Percentiles rank a stretch among this genome's conserved stretches.
These are phyloP conservation scores for Pleurotus platypus DNA, from an alignment of 768 basidiomycete species.

Conservation along the genomic window DNA sequence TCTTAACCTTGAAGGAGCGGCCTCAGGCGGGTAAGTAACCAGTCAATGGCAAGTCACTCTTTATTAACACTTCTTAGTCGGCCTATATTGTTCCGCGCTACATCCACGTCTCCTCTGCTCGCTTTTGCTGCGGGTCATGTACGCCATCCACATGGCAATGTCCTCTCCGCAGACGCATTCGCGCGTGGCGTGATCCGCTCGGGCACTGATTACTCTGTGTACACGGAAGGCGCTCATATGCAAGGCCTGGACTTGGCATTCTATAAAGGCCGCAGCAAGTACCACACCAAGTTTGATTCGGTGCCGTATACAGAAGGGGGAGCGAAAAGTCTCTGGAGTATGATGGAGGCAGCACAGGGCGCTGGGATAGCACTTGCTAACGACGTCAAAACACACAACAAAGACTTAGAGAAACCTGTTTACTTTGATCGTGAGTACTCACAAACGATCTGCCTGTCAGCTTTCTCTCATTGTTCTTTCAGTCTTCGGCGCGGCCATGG, in stretches of 20 bases:
- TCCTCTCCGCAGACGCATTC: conserved; percentile 68
- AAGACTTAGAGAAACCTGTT: conserved; percentile 30
- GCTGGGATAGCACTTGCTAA: conserved; percentile 56
- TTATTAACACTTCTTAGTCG: conserved; percentile 39
- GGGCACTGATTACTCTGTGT: conserved; percentile 72
- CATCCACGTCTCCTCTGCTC: conserved; percentile 52
- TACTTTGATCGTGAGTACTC: conserved; percentile 69
- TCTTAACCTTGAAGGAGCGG: conserved; percentile 81
- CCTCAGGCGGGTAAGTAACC: conserved; percentile 62
- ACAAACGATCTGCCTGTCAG: neutral
- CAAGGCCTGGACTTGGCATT: conserved; percentile 78
- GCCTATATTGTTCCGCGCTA: conserved; percentile 73
- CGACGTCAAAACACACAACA: conserved; percentile 23
- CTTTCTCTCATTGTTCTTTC: conserved; percentile 1
- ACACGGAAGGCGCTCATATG: conserved; percentile 47
- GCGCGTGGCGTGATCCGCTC: conserved; percentile 61
- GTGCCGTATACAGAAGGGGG: conserved; percentile 55
- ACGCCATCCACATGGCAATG: conserved; percentile 69
- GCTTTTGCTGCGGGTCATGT: conserved; percentile 46
- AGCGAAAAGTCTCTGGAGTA: conserved; percentile 61
- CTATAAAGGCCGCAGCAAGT: conserved; percentile 68
- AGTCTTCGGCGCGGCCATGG: conserved; percentile 59
- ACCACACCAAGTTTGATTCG: conserved; percentile 75
- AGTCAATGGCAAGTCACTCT: neutral
- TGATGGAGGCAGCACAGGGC: conserved; percentile 65